Base-by-base conservation (phyloP, 306 rosid genomes). In the Fragaria vesca region DNA sequence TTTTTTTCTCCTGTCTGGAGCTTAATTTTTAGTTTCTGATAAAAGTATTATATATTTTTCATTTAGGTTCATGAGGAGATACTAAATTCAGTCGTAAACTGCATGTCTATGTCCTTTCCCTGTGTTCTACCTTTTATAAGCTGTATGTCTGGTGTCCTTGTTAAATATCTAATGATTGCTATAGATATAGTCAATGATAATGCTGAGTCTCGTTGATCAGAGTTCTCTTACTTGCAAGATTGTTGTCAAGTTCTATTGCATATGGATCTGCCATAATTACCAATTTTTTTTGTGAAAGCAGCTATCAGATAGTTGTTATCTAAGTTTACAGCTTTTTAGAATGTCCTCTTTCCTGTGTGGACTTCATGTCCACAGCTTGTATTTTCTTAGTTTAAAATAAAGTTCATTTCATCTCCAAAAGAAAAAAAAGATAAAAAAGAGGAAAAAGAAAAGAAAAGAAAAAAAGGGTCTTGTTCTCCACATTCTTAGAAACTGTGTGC, bases 141-240 rank as follows among this genome's bases (percentile, higher is more conserved):
- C 28, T n/a, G 17, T 28, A 17, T 11, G 36, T 11, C 38, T 12
- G 66, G 45, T 30, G 18, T 34, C 69, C 69, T 6, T 48, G 54
- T 48, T 48, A 13, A 15, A 51, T 50, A 42, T 32, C 30, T 34
- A 32, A 51, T 50, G 28, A 30, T 12, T 50, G 2, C 60, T 71
- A 34, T 12, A n/a, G 40, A 17, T 2, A 12, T 32, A 17, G 20
- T 30, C 32, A 9, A 52, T 38, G 46, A 18, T 28, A 26, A 16
- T 51, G 43, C 51, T 5, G 51, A 34, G 10, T 73, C 51, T 36
- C 17, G 54, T 34, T 54, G 47, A 36, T 72, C 76, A 54, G n/a
- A 55, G 36, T 55, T 36, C 51, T 34, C 48, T 50, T 50, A 50
- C 55, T 52, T 52, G n/a, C 76, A 72, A 72, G 12, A 72, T 10